Percentiles rank a stretch among this genome's conserved stretches.
Evolutionary conservation across 2,329 filamentous ascomycete genomes (phyloP).

Genomic region (Grosmannia clavigera): DNA sequence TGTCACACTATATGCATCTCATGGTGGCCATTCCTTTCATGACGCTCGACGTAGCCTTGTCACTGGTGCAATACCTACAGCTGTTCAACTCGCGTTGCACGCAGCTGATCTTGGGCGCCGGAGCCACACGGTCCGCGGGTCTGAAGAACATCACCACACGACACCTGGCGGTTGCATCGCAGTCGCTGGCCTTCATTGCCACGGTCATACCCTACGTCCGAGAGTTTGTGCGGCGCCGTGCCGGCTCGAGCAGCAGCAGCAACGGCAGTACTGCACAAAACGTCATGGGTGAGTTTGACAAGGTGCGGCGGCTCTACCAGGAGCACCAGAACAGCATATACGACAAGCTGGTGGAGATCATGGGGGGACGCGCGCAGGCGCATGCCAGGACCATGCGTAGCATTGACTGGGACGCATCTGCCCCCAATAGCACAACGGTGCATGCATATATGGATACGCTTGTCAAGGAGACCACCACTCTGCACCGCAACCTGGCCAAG

Average conservation of each 20-base stretch:
- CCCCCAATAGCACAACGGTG: conserved; percentile 19
- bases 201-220: conserved; percentile 79
- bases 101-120: conserved; percentile 92
- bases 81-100: conserved; percentile 92
- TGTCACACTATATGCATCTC: conserved; percentile 73
- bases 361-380: conserved; percentile 62
- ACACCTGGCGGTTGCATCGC: conserved; percentile 82
- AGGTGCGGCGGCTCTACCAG: conserved; percentile 68
- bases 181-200: conserved; percentile 78
- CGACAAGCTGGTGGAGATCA: conserved; percentile 87
- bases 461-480: conserved; percentile 70
- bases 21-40: conserved; percentile 80
- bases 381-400: conserved; percentile 65
- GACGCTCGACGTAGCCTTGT: conserved; percentile 67
- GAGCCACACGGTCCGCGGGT: conserved; percentile 76
- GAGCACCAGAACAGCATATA: conserved; percentile 87
- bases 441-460: conserved; percentile 78
- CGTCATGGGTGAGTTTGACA: conserved; percentile 77
- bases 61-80: conserved; percentile 74
- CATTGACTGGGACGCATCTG: conserved; percentile 54
- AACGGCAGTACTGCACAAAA: conserved; percentile 22
- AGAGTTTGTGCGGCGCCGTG: conserved; percentile 76
- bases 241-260: conserved; percentile 26
- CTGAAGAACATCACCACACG: conserved; percentile 95
- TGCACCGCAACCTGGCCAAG: conserved; percentile 74